Evolutionary conservation across 106 monocot species (phyloP), one percentile per base, ranked within the genome.

Genomic region (Acanthochlamys bracteata): DNA sequence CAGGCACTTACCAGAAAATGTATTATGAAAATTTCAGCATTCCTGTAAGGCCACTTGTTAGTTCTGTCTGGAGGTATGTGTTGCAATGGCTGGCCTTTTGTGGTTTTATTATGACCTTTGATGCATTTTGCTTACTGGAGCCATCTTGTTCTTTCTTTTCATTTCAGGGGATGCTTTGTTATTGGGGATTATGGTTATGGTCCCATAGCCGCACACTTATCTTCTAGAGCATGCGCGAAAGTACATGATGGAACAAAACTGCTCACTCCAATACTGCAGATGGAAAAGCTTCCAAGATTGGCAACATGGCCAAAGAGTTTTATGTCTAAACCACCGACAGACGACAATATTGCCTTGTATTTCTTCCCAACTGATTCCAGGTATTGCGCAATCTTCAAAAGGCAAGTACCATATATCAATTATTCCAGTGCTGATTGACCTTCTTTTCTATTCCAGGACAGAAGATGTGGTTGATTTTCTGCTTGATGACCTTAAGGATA

Each of bases 181-280:
- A 61, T 77, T 26, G 53, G 61, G 15, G 39, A 63, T 54, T 49
- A 57, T 25, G 8, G 53, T 7, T 79, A 69, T 69, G 73, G 75
- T 62, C 79, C 79, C 2, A 55, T 79, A 2, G 41, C 6, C 41
- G 83, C 72, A 65, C 83, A 79, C 33, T 13, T 69, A 27, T 83
- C 83, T n/a, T 68, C 25, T 19, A 72, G 59, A 69, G 75, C 79
- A 72, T 68, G 75, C 57, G 53, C 42, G 68, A 75, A 59, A 59
- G 83, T 73, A 19, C 64, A 22, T 23, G 41, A 57, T 16, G 26
- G 42, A 27, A 59, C 71, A 11, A 61, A 39, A 55, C 17, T 53
- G 20, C 66, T 83, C 46, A 75, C 83, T 41, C 19, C 51, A 21
- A 25, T 83, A 40, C 41, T 83, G 20, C 25, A 68, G 22, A 25